Evolutionary conservation across 208 protist species (phyloP).

Genomic region (Leishmania mexicana): DNA sequence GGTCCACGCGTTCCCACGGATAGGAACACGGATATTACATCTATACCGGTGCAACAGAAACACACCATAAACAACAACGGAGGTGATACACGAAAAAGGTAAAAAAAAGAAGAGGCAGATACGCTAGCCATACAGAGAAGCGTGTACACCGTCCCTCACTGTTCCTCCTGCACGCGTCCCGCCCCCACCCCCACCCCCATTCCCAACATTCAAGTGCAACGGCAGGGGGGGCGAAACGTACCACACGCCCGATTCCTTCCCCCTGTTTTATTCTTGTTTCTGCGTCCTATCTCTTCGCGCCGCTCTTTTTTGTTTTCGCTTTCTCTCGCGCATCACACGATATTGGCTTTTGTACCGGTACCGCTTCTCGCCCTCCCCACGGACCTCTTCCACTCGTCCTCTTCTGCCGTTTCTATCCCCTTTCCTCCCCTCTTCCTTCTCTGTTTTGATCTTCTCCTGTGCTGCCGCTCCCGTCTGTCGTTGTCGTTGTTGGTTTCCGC

Average conservation of each 20-base stretch:
- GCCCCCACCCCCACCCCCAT: background rate
- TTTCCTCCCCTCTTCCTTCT: background rate
- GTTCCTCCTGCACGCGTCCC: background rate
- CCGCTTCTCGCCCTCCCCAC: background rate
- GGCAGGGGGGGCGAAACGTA: background rate
- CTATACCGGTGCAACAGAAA: background rate
- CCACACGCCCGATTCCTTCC: background rate
- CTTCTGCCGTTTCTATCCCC: background rate
- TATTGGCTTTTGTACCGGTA: background rate
- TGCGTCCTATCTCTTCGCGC: too few relatives aligned
- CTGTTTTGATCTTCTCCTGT: background rate
- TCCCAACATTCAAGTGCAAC: background rate
- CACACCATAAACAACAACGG: background rate
- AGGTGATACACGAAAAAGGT: background rate
- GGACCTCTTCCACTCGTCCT: background rate
- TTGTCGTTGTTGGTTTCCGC: too few relatives aligned
- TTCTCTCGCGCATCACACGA: background rate
- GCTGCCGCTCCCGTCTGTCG: too few relatives aligned
- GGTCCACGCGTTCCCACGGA: background rate
- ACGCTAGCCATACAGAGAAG: background rate
- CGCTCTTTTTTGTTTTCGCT: background rate
- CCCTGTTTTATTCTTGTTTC: background rate
- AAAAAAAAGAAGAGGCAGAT: background rate
- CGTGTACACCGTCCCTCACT: background rate
- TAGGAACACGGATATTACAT: background rate